phyloP scores from a whole-genome alignment of 2,329 filamentous ascomycete genomes.

The Fusarium multiceps region DNA sequence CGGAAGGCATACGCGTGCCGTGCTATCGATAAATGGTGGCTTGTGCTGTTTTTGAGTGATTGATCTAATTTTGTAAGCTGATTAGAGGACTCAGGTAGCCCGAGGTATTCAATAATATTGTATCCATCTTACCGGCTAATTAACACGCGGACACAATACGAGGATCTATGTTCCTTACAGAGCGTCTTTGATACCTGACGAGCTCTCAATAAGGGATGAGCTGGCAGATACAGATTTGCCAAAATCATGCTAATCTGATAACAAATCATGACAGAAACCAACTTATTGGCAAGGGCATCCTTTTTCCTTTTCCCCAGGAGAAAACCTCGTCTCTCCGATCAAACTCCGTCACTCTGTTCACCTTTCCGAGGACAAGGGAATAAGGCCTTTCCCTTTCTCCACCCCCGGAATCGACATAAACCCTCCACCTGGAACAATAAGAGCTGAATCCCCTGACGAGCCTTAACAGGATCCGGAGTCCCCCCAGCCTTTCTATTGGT shows the following conservation, averaged over 20 bases:
- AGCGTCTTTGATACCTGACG: background rate
- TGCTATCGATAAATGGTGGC: constrained; percentile 4
- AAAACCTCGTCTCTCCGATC: too few species aligned
- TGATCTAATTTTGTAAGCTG: background rate
- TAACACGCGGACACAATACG: background rate
- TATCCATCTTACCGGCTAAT: background rate
- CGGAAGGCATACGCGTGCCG: background rate
- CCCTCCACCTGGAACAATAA: background rate
- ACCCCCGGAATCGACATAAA: constrained; percentile 13
- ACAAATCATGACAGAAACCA: background rate
- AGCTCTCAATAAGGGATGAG: background rate
- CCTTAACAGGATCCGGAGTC: background rate
- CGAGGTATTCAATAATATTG: background rate
- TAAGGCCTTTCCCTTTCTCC: background rate
- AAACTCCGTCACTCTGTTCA: background rate
- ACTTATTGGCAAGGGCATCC: too few species aligned
- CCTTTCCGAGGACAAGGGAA: background rate
- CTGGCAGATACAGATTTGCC: background rate
- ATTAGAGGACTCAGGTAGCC: background rate
- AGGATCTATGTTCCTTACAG: background rate
- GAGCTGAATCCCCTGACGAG: background rate
- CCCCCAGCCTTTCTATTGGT: background rate
- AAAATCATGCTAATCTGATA: background rate
- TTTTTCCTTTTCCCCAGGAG: background rate
- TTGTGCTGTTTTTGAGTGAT: background rate